Evolutionary conservation across 2,329 filamentous ascomycete genomes (phyloP).

Genomic region (Hypocrella siamensis): DNA sequence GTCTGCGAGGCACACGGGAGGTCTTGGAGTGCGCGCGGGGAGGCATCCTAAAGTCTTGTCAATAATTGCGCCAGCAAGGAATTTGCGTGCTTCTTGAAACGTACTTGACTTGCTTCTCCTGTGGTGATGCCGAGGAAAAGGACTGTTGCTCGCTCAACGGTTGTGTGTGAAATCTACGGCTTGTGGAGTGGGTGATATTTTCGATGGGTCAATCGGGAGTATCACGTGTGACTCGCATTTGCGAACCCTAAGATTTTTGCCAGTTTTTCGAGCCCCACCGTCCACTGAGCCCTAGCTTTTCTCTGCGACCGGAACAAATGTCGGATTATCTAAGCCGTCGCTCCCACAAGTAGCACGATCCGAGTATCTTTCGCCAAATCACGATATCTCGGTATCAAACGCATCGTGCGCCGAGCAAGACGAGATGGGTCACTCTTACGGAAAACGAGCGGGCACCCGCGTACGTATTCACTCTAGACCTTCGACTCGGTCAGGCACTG

Average conservation of each 20-base stretch:
- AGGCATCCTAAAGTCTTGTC: slow-evolving; percentile 21
- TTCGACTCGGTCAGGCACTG: slow-evolving; percentile 14
- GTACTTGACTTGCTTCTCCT: slow-evolving; percentile 26
- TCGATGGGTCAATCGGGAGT: neutral
- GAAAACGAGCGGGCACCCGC: slow-evolving; percentile 76
- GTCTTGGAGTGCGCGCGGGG: slow-evolving; percentile 84
- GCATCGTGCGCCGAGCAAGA: slow-evolving; percentile 26
- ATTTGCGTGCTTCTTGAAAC: slow-evolving; percentile 10
- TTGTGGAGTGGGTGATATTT: slow-evolving; percentile 17
- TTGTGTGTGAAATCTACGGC: slow-evolving; percentile 13
- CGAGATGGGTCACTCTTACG: slow-evolving; percentile 75
- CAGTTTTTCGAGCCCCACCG: neutral
- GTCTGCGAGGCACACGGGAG: slow-evolving; percentile 95
- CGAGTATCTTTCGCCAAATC: slow-evolving; percentile 18
- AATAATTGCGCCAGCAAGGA: slow-evolving; percentile 8
- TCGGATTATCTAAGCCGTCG: neutral
- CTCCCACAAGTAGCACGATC: slow-evolving; percentile 3
- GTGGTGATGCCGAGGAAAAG: slow-evolving; percentile 18
- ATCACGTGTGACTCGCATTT: neutral
- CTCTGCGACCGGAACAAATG: too few species aligned
- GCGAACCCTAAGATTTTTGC: neutral
- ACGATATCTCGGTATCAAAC: slow-evolving; percentile 28
- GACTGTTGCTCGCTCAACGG: slow-evolving; percentile 16
- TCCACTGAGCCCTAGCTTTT: slow-evolving; percentile 17
- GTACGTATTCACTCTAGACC: slow-evolving; percentile 32